Evolutionary conservation across 441 rosid genomes (phyloP).

Genomic region (Theobroma grandiflorum): DNA sequence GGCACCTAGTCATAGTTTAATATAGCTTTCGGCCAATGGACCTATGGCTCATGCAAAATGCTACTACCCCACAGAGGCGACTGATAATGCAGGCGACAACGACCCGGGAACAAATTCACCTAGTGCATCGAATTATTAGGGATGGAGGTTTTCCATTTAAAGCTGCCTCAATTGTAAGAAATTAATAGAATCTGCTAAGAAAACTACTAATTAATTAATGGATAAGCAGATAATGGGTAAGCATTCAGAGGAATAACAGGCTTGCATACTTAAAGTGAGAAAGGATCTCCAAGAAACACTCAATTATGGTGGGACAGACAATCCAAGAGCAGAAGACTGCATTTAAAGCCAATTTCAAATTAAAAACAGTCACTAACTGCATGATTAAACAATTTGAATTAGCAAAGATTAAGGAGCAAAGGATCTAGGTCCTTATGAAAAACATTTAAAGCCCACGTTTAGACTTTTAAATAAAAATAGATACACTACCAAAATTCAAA

Average conservation of each 20-base stretch:
- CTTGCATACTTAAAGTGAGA: constrained; percentile 16
- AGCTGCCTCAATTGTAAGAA: background rate
- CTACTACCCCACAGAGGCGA: background rate
- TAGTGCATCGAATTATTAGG: background rate
- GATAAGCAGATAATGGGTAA: background rate
- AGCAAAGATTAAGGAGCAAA: background rate
- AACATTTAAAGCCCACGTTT: constrained; percentile 14
- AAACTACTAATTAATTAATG: background rate
- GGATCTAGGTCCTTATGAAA: background rate
- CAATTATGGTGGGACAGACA: constrained; percentile 30
- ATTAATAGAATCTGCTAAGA: background rate
- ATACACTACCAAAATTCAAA: background rate
- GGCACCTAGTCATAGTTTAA: background rate
- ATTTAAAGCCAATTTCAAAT: constrained; percentile 2
- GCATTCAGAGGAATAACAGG: constrained; percentile 15
- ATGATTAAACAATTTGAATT: background rate
- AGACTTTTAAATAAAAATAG: background rate
- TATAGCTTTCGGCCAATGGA: constrained; percentile 1
- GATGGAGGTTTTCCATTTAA: background rate
- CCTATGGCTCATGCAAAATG: constrained; percentile 6
- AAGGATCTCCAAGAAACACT: constrained; percentile 19
- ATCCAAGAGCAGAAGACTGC: constrained; percentile 10
- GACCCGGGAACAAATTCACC: background rate
- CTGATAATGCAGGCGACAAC: constrained; percentile 1
- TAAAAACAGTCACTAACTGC: background rate